Evolutionary conservation across 1,284 basidiomycete genomes (phyloP), one percentile per base, ranked within the genome.

Genomic region (Tausonia pullulans): DNA sequence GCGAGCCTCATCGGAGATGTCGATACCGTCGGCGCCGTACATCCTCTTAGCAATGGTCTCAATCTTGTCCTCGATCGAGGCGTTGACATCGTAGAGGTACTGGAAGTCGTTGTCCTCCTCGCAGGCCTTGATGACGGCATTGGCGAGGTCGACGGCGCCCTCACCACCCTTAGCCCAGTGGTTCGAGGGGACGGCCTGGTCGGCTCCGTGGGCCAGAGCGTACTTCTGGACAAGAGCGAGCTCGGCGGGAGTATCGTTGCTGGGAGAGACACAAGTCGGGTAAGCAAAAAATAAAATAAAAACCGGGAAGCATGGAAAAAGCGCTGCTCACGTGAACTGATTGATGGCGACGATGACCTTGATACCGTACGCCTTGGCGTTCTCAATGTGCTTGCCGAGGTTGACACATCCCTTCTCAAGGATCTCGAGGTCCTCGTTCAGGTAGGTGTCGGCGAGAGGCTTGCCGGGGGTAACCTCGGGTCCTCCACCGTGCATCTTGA

Each of bases 401-500:
- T 98, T 98, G 78, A 87, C 86, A 79, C 90, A 95, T 54, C 95
- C 95, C 75, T 90, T 88, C 75, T 87, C 86, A 64, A 98, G 84
- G 14, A 87, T 90, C 68, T 88, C 88, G 62, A 98, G 81, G 75
- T 98, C 87, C 79, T 98, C 95, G 75, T 90, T 87, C 68, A 89
- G 88, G 78, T 98, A 98, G 54, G 92, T 93, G 58, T 92, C 90
- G 70, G 88, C 87, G 50, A 98, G 82, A 40, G 94, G 85, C 78
- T 97, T 98, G 66, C 95, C 96, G 44, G 96, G 95, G 3, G 90
- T 88, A 52, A 98, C 96, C 60, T 97, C 93, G 2, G 95, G 96
- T 69, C 91, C 96, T 67, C 95, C 95, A 62, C 95, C 95, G 76
- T 98, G 95, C 90, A 98, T 98, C 84, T 98, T 98, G 69, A 98